Conservation (phyloP, 2,329 filamentous ascomycete species). For the Aspergillus sp. region DNA sequence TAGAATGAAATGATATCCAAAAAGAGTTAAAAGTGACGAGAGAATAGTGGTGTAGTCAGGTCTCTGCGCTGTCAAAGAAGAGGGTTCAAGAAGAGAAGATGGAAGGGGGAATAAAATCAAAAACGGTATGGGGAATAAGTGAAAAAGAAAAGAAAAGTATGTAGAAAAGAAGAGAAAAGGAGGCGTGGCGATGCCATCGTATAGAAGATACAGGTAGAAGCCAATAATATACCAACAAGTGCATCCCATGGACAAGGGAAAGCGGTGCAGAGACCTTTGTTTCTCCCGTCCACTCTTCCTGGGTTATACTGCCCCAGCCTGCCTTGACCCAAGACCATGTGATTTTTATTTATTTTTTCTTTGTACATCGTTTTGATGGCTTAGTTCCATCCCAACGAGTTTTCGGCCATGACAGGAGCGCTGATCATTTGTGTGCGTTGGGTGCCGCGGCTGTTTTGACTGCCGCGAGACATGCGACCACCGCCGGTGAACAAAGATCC, state of each 20-base stretch:
- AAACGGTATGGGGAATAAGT: conserved; percentile 39
- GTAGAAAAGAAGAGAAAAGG: conserved; percentile 19
- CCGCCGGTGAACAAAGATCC: conserved; percentile 43
- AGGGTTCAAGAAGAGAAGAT: conserved; percentile 15
- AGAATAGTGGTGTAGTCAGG: conserved; percentile 16
- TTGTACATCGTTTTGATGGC: conserved; percentile 14
- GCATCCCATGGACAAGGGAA: conserved; percentile 11
- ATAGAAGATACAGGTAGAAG: conserved; percentile 23
- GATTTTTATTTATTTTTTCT: conserved; percentile 13
- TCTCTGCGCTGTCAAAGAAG: conserved; percentile 20
- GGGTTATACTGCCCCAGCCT: conserved; percentile 11
- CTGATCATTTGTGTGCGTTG: conserved; percentile 74
- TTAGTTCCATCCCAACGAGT: conserved; percentile 95
- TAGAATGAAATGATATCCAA: conserved; percentile 13
- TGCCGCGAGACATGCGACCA: conserved; percentile 43
- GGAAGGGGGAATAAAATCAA: conserved; percentile 8
- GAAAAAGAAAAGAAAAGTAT: conserved; percentile 28
- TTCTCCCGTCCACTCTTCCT: conserved; percentile 10
- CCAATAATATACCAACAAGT: conserved; percentile 21
- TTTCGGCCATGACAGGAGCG: conserved; percentile 86
- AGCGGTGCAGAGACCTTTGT: conserved; percentile 7
- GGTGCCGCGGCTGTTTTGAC: conserved; percentile 68
- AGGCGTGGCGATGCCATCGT: conserved; percentile 14
- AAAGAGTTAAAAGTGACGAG: conserved; percentile 14
- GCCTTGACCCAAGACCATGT: conserved; percentile 17